Conservation (phyloP, 805 yeast genomes). For the Millerozyma miso region DNA sequence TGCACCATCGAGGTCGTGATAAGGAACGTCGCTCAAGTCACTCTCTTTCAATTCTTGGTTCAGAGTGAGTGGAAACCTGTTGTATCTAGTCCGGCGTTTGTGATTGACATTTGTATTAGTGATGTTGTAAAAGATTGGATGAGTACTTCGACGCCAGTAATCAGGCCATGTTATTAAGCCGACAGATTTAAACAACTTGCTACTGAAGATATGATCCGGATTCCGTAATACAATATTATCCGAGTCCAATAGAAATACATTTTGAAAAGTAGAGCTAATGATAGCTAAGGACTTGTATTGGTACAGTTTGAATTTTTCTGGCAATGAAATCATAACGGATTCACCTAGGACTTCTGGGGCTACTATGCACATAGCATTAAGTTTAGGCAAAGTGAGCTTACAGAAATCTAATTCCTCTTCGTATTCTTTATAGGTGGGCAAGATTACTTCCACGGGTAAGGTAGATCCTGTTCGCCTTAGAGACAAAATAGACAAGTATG, state of each 20-base stretch:
- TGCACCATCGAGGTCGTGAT: conserved; percentile 63
- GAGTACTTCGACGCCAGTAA: conserved; percentile 36
- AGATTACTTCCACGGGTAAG: conserved; percentile 36
- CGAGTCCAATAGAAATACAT: conserved; percentile 31
- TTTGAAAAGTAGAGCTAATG: conserved; percentile 30
- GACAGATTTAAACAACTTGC: conserved; percentile 22
- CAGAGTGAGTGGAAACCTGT: conserved; percentile 21
- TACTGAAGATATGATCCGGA: conserved; percentile 28
- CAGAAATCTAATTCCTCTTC: conserved; percentile 42
- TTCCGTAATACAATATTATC: conserved; percentile 28
- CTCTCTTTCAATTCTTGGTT: background rate
- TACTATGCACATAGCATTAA: conserved; percentile 66
- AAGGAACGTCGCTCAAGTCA: conserved; percentile 30
- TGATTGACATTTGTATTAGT: conserved; percentile 29
- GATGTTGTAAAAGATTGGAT: conserved; percentile 33
- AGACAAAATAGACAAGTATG: conserved; percentile 27
- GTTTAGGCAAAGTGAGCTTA: conserved; percentile 52
- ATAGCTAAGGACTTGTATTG: conserved; percentile 62
- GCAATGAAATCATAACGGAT: conserved; percentile 35
- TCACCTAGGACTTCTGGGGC: conserved; percentile 48
- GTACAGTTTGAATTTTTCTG: conserved; percentile 50
- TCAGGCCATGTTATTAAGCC: conserved; percentile 44
- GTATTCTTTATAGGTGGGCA: conserved; percentile 31
- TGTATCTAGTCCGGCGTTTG: conserved; percentile 21
- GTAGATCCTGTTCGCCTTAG: conserved; percentile 35